Base-by-base conservation (phyloP, 805 yeast species). In the Zygotorulaspora chibaensis region DNA sequence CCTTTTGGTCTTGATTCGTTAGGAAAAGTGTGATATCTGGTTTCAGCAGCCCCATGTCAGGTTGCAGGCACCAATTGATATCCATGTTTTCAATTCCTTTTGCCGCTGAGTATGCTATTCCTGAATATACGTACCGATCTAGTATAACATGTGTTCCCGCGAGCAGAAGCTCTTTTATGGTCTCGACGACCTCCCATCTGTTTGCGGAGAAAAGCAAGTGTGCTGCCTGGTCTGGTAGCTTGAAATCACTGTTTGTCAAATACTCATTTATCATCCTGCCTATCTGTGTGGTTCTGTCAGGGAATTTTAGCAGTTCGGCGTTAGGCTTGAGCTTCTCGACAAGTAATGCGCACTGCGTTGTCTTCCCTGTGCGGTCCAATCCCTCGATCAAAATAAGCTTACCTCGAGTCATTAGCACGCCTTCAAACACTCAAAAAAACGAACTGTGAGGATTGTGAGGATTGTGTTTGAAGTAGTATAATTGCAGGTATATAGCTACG, bases 131-230 rank as follows among this genome's bases (percentile, higher is more conserved):
- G 58, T 91, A 93, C 52, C 99, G 71, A 62, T 93, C 99, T 46
- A 90, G 63, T 0, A 93, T 72, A 1, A 93, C 75, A 42, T 74
- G 72, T 10, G 59, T 61, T 1, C 96, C 96, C 0, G 62, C 51
- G 13, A 62, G 42, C 15, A 89, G 63, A 10, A 69, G 59, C 1
- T 59, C 45, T 9, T 66, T 59, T 4, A 93, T 79, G 3, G 64
- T 61, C 1, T 69, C 64, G 1, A 73, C 75, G 17, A 79, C 56
- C 62, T 93, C 99, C 99, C 99, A 93, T 52, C 99, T 70, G 58
- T 93, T 93, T 1, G 98, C 96, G 54, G 89, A 80, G 63, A 93
- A 93, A 28, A 93, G 68, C 18, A 93, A 70, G 65, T 93, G 99
- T 4, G 89, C 83, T 0, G 96, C 73, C 62, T 88, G 82, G 58